Conservation (phyloP, 805 yeast species). For the Myxozyma udenii region DNA sequence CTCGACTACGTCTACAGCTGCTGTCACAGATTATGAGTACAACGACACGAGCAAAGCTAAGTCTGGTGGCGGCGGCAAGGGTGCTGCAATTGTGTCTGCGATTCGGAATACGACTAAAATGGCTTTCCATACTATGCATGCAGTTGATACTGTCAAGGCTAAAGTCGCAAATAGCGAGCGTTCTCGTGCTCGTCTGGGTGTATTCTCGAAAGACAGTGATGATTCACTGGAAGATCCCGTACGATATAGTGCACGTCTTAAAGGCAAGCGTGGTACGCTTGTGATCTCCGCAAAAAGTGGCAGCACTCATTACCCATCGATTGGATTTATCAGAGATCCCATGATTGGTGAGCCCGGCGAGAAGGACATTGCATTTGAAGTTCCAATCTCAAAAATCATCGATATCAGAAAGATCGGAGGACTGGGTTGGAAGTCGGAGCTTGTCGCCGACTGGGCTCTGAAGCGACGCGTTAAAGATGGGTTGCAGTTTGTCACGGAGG, state of each 20-base stretch:
- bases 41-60: conserved; percentile 1
- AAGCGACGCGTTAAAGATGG: conserved; percentile 12
- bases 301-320: neutral
- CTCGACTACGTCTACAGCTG: no score
- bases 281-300: neutral
- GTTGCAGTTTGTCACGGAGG: conserved; percentile 2
- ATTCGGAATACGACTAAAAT: conserved; percentile 1
- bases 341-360: conserved; percentile 5
- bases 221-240: neutral
- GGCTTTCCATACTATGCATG: conserved; percentile 6
- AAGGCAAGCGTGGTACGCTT: conserved; percentile 11
- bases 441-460: conserved; percentile 19
- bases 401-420: conserved; percentile 16
- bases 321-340: conserved; percentile 7
- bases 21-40: conserved; percentile 1
- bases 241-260: conserved; percentile 3
- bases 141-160: conserved; percentile 8
- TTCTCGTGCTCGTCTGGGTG: conserved; percentile 10
- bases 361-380: conserved; percentile 4
- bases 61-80: neutral
- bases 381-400: conserved; percentile 6
- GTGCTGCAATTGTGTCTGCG: neutral
- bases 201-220: neutral
- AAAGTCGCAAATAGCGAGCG: conserved; percentile 6
- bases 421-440: conserved; percentile 18